A percentile compares a stretch with the other conserved stretches of the same genome.
Evolutionary conservation across 1,139 yeast species (phyloP).

Genomic region (Nakaseomyces uthaithaninus): DNA sequence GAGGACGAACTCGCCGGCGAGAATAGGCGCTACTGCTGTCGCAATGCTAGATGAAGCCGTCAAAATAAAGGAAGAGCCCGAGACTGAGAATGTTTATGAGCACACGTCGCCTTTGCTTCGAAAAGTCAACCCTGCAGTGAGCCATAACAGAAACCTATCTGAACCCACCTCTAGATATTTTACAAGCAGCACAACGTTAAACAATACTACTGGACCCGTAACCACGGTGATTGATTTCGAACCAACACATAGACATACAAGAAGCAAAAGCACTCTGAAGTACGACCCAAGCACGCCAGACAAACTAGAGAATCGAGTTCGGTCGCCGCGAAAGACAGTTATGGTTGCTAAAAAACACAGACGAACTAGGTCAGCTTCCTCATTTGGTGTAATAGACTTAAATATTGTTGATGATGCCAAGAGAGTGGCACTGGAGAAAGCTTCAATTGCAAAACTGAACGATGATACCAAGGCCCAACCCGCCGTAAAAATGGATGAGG

Average conservation of each 20-base stretch:
- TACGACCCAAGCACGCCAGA: constrained; percentile 1
- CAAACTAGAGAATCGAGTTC: constrained; percentile 1
- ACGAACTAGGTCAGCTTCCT: constrained; percentile 24
- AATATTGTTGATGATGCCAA: constrained; percentile 22
- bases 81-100: constrained; percentile 9
- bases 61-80: constrained; percentile 30
- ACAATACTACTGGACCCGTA: constrained; percentile 4
- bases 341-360: constrained; percentile 20
- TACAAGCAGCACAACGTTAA: constrained; percentile 5
- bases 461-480: constrained; percentile 3
- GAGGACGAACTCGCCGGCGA: constrained; percentile 59
- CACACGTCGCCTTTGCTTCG: constrained; percentile 6
- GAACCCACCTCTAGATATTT: constrained; percentile 1
- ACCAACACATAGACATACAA: constrained; percentile 2
- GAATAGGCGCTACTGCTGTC: constrained; percentile 65
- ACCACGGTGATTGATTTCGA: constrained; percentile 4
- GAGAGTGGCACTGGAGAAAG: constrained; percentile 5
- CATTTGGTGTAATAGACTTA: constrained; percentile 29
- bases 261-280: constrained; percentile 10
- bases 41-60: constrained; percentile 40
- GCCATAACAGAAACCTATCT: constrained; percentile 5
- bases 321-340: not conserved
- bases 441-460: not conserved
- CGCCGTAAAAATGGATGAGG: constrained; percentile 12
- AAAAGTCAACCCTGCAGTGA: not conserved